Evolutionary conservation across 2,329 filamentous ascomycete genomes (phyloP), one percentile per base, ranked within the genome.

Genomic region (Verticillium nonalfalfae): DNA sequence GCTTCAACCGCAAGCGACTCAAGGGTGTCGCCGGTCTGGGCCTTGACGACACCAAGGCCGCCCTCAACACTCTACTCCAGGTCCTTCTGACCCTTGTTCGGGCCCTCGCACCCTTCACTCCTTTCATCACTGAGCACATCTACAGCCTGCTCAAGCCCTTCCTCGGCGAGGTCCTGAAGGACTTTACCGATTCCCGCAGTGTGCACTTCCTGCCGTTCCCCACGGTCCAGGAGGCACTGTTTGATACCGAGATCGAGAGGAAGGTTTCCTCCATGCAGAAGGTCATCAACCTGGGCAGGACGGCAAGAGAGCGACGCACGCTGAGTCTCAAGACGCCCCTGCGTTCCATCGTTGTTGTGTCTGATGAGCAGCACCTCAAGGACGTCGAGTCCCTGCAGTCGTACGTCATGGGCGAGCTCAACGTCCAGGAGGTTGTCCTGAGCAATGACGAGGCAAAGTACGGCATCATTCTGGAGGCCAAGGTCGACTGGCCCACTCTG

Each of bases 121-220:
- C 95, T 7, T 99, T 98, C 80, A 84, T 98, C 68, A 93, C 93
- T 63, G 95, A 99, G 69, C 95, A 88, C 73, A 97, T 99, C 74
- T 99, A 97, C 78, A 85, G 87, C 63, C 89, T 89, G 67, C 85
- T 98, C 13, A 82, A 93, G 26, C 89, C 90, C 21, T 88, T 92
- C 72, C 95, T 98, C 60, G 92, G 92, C 1, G 82, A 90, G 70
- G 80, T 85, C 52, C 77, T 91, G 38, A 83, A 80, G 56, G 79
- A 79, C 66, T 88, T 82, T 50, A 83, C 89, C 68, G 94, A 98
- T 72, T 75, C 87, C 64, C 87, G 93, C 67, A 96, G 91, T 70
- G 90, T 99, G 7, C 95, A 98, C 77, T 99, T 98, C 82, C 79
- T 97, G 61, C 76, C 88, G 6, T 98, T 94, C 81, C 95, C 95